Evolutionary conservation across 139 green algal species (phyloP), one percentile per base, ranked within the genome.

Genomic region (Chlorella sp.): DNA sequence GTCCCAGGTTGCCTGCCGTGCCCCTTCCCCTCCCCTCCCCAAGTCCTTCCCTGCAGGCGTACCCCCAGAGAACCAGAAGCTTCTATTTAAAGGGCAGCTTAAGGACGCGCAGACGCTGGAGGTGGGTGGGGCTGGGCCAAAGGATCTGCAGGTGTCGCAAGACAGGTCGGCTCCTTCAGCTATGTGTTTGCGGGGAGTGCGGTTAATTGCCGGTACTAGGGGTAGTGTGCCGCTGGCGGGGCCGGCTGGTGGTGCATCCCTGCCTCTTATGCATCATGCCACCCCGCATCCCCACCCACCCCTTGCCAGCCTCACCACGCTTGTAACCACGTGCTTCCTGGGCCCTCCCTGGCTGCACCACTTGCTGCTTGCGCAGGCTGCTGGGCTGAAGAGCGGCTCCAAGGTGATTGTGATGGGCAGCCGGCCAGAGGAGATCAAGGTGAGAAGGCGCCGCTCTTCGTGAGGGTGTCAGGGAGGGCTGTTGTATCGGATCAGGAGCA

Each of bases 331-430:
- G 30, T 26, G 32, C 32, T 42, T 36, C 32, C 73, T 28, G 24
- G 14, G 21, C 48, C 48, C 48, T 57, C 7, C 48, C 48, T 9
- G 48, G 48, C 48, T 57, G 48, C 48, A 57, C 48, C 48, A 57
- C 48, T 5, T 9, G 7, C 48, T 57, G 48, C 76, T 48, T 3
- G 30, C 76, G 64, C 60, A 89, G 82, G 40, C 16, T 30, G 57
- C 80, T 26, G 93, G 93, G 30, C 79, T 95, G 15, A 95, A 95
- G 83, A 91, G 85, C n/a, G 93, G 93, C 22, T 80, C 57, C 90
- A 95, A 95, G 87, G 86, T 95, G 30, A 92, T 95, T 40, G 90
- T 95, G 1, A 92, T 95, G 40, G 93, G 92, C 48, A 91, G 78
- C 75, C 87, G 88, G 28, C 84, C 84, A 21, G 84, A 88, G 40